A percentile compares a stretch with the other conserved stretches of the same genome.
Evolutionary conservation across 2,329 filamentous ascomycete species (phyloP).

Genomic region (Chrysoporthe deuterocubensis): DNA sequence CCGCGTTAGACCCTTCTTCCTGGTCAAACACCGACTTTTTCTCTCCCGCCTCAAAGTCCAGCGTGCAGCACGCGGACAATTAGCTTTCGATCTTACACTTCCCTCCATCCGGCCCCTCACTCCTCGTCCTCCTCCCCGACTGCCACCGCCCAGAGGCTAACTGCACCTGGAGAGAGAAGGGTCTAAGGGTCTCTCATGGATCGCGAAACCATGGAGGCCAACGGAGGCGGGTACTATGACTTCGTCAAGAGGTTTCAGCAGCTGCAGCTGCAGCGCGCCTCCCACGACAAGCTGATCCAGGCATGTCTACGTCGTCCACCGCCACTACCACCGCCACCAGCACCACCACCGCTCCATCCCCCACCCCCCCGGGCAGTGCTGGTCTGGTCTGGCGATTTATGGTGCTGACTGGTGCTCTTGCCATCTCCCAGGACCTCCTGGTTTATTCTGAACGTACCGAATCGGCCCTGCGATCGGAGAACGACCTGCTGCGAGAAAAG

Average conservation of each 20-base stretch:
- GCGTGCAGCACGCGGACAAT: neutral
- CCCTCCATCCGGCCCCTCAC: neutral
- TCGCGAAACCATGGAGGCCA: slow-evolving; percentile 8
- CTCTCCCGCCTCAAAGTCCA: neutral
- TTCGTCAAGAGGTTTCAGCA: slow-evolving; percentile 53
- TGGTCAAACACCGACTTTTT: slow-evolving; percentile 5
- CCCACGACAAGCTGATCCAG: slow-evolving; percentile 51
- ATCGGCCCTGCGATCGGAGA: slow-evolving; percentile 48
- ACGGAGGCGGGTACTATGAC: slow-evolving; percentile 36
- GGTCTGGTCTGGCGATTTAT: neutral
- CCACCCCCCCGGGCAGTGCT: slow-evolving; percentile 2
- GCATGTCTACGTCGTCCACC: slow-evolving; percentile 38
- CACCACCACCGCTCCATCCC: slow-evolving; percentile 11
- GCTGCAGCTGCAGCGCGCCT: slow-evolving; percentile 47
- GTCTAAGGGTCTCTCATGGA: neutral
- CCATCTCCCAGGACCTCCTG: slow-evolving; percentile 48
- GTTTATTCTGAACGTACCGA: slow-evolving; percentile 51
- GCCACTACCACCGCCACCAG: neutral
- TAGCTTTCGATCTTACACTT: too few species aligned
- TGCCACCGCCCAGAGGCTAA: neutral
- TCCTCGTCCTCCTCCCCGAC: neutral
- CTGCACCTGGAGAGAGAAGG: neutral
- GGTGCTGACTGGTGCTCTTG: slow-evolving; percentile 5
- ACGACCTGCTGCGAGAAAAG: slow-evolving; percentile 44
- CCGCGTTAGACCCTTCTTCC: slow-evolving; percentile 5